Base-by-base conservation (phyloP, 805 yeast species). In the Sugiyamaella valdiviana region DNA sequence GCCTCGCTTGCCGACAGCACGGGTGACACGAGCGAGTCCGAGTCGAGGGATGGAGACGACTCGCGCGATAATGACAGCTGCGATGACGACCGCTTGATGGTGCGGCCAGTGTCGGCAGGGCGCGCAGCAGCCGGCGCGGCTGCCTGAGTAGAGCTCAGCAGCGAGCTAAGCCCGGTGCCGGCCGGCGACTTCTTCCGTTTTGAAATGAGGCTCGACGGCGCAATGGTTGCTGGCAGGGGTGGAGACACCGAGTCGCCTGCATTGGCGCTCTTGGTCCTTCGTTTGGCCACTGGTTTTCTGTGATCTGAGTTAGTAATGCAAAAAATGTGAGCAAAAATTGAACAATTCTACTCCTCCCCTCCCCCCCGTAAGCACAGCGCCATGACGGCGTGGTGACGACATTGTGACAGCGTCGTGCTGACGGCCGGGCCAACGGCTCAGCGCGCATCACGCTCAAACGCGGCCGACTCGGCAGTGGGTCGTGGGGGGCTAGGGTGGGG, bases 161-260 rank as follows among this genome's bases (percentile, higher is more conserved):
- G 21, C 17, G 50, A 20, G 15, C 51, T 50, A 21, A 42, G 42
- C n/a, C 45, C 48, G 15, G 51, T 17, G 16, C 50, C 51, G 16
- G 54, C 41, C 21, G 53, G 52, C 1, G 54, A 39, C 35, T 53
- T 53, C 23, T 45, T 45, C 9, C 54, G 46, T 35, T 55, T 55
- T 7, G 55, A 23, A 19, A 55, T 54, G n/a, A 55, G 45, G 36
- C 54, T 51, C 3, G 59, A 45, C 7, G 59, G 59, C 14, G 59
- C 50, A 20, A 55, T 51, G 2, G 58, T 55, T 3, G 53, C 40
- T 14, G 58, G 58, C 24, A 55, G 48, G 2, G 35, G 23, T 6
- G 46, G 39, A 15, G 43, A 19, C 14, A n/a, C 44, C 17, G 32
- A 16, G 9, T 26, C n/a, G 23, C 32, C 52, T 6, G 36, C 44